Evolutionary conservation across 108 stramenopile genomes (phyloP).

Genomic region (Hondaea fermentalgiana): DNA sequence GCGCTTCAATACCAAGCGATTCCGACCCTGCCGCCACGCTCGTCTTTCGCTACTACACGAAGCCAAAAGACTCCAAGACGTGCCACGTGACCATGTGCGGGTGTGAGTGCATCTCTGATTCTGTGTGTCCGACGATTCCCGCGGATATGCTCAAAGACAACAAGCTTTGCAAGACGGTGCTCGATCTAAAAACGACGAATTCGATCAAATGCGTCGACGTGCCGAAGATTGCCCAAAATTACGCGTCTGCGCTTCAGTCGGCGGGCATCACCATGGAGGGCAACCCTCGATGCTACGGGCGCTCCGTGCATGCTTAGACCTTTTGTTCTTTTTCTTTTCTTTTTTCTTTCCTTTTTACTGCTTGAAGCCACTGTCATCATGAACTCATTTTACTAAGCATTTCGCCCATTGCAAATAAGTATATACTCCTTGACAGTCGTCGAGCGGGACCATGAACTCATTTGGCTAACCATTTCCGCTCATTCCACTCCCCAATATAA

Average conservation of each 20-base stretch:
- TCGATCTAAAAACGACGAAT: no score
- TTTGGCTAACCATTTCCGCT: no score
- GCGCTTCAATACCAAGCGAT: not conserved
- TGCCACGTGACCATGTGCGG: conserved; percentile 2
- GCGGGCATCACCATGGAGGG: not conserved
- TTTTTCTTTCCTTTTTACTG: not conserved
- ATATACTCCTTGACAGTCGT: no score
- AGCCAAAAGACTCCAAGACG: not conserved
- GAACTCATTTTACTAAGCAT: no score
- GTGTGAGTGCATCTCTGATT: not conserved
- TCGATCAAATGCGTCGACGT: not conserved
- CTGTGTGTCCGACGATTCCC: not conserved
- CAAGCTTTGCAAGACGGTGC: not conserved
- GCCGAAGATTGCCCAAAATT: not conserved
- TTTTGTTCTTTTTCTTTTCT: not conserved
- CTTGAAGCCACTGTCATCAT: not conserved
- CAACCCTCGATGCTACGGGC: not conserved
- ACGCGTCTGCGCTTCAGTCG: not conserved
- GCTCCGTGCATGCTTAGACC: not conserved
- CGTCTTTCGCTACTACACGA: not conserved
- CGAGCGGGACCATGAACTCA: no score
- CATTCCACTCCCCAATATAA: no score
- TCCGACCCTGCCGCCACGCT: not conserved
- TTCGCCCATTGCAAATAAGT: no score
- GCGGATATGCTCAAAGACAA: not conserved